Conservation (phyloP, 768 basidiomycete genomes). For the Pleurotus citrinopileatus region DNA sequence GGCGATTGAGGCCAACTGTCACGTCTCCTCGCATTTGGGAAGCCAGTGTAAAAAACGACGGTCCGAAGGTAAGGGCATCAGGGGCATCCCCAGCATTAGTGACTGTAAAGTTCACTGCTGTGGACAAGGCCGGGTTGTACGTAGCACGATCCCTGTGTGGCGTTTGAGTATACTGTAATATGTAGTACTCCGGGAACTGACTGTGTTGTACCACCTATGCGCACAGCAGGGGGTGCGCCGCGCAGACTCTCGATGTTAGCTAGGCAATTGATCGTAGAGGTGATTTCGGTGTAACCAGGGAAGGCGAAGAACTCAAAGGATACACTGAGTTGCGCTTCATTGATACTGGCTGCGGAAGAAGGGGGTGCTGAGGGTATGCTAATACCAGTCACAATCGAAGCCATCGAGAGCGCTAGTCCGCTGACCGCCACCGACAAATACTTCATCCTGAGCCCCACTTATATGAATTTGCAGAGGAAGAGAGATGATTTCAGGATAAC, state of each 20-base stretch:
- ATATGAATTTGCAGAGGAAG: neutral
- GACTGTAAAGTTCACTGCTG: slow-evolving; percentile 34
- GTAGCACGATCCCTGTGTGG: slow-evolving; percentile 34
- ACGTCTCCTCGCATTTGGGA: slow-evolving; percentile 27
- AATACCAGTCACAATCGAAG: slow-evolving; percentile 3
- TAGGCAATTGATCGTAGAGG: slow-evolving; percentile 30
- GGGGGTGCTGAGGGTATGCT: slow-evolving; percentile 25
- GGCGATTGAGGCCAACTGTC: slow-evolving; percentile 35
- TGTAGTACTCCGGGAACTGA: too few relatives aligned
- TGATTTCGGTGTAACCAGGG: slow-evolving; percentile 29
- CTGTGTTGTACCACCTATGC: slow-evolving; percentile 38
- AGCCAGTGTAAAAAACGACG: slow-evolving; percentile 28
- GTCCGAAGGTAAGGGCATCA: slow-evolving; percentile 26
- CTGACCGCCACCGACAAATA: neutral
- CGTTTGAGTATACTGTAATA: neutral
- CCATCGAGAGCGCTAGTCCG: neutral
- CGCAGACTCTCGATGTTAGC: slow-evolving; percentile 27
- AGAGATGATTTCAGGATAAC: neutral
- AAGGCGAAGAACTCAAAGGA: slow-evolving; percentile 39
- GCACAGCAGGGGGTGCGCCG: slow-evolving; percentile 28
- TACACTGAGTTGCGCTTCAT: slow-evolving; percentile 29
- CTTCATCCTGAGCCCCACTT: neutral
- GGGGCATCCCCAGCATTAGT: slow-evolving; percentile 32
- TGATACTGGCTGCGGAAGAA: slow-evolving; percentile 21
- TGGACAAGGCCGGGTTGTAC: slow-evolving; percentile 25